Base-by-base conservation (phyloP, 2,329 filamentous ascomycete species). In the Aaosphaeria arxii region DNA sequence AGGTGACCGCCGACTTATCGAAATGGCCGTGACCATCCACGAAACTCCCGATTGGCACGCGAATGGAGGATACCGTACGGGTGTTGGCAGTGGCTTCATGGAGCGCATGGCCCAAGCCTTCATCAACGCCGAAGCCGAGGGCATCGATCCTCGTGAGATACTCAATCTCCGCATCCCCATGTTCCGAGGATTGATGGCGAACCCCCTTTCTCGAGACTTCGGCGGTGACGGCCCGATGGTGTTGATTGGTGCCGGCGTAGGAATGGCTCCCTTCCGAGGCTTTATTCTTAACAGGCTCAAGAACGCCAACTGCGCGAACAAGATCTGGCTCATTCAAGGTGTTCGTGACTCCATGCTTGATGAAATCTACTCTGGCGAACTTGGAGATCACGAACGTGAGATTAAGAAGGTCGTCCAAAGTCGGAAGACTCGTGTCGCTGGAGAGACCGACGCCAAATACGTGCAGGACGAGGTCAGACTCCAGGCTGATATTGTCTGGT, bases 101-200 rank as follows among this genome's bases (percentile, higher is more conserved):
- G 91, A 97, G 72, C 85, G 90, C 31, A 81, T 95, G 61, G 91
- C 94, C 0, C 79, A 80, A 36, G 79, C 81, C 55, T 88, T 88
- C 65, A 80, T 92, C 58, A 79, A 81, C 11, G 84, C 87, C 1
- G 83, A 89, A 65, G 73, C 78, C 32, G 73, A 78, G 73, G 43
- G 78, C 73, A 66, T 75, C 32, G 74, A 78, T 49, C 72, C 68
- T 7, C 59, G 64, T 44, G 57, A 66, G 31, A 61, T 74, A 28
- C 73, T 83, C 3, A 82, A 90, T 56, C 66, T 97, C 11, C 85
- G 89, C 58, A 77, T 97, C 5, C 94, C 94, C 60, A 96, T 99
- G 89, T 99, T 99, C 82, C 91, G 95, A 64, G 94, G 94, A 1
- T 78, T 99, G 40, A 99, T 99, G 94, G 86, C 91, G 52, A 99